Evolutionary conservation across 345 rosid genomes (phyloP), one percentile per base, ranked within the genome.

Genomic region (Raphanus sativus): DNA sequence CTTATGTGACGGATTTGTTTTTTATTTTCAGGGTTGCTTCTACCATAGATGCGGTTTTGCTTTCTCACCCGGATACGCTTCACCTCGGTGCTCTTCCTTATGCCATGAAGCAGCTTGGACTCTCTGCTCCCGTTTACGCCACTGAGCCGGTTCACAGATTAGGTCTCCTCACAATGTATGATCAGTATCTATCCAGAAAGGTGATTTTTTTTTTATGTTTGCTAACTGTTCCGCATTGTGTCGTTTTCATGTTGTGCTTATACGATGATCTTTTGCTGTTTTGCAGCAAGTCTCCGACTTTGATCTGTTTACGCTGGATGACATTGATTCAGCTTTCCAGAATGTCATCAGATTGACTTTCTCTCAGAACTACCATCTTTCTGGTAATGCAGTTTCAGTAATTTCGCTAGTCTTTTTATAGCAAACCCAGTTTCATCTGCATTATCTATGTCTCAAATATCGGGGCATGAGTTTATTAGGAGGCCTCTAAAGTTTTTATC

Each of bases 21-120:
- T 34, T 34, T 32, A 5, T 4, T n/a, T 7, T 70, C 86, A 94
- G 97, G 72, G 92, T 90, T 60, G 94, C 96, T 76, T 86, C 98
- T 6, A 86, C 81, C 1, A 64, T 95, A 59, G 98, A 95, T 71
- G 99, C 98, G 7, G 98, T 95, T 4, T 77, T 95, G 79, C 85
- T 95, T 60, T 89, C 99, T 12, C 92, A 92, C 74, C 33, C 96
- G 5, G 99, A 95, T 73, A 95, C 97, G 8, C 86, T 92, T 81
- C 99, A 95, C 75, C 83, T 95, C 6, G 99, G 98, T 7, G 99
- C 98, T 59, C 88, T 95, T 70, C 97, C 99, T 21, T 95, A 91
- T 74, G 99, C 99, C 26, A 82, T 92, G 89, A 88, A 89, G 71
- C 92, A 91, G 50, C 83, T 89, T 59, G 94, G 98, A 58, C 94